These are phyloP conservation scores for Drechslera avenae DNA, from an alignment of 2,329 filamentous ascomycete species.

Conservation along the genomic window DNA sequence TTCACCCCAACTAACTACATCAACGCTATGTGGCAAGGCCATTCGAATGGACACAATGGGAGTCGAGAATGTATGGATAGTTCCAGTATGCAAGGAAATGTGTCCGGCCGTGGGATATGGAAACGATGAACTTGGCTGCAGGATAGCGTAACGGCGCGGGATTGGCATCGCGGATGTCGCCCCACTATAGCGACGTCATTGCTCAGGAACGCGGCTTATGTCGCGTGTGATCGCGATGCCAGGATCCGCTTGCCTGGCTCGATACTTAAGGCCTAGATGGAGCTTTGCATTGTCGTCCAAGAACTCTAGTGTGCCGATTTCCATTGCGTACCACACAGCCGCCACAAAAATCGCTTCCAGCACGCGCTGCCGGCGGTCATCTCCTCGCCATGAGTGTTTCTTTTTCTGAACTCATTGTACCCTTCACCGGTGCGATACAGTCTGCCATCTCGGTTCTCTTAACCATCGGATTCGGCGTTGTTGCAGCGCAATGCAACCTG, in stretches of 20 bases:
- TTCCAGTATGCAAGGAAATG: too few relatives aligned
- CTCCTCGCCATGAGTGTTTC: conserved; percentile 28
- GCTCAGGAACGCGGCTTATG: conserved; percentile 12
- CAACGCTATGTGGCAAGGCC: too few relatives aligned
- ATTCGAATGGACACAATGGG: too few relatives aligned
- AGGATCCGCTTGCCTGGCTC: not conserved
- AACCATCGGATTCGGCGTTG: conserved; percentile 59
- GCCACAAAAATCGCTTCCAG: not conserved
- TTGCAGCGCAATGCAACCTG: conserved; percentile 57
- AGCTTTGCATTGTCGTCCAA: not conserved
- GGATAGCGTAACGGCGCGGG: conserved; percentile 12
- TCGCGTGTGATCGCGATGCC: conserved; percentile 11
- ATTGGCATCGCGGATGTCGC: conserved; percentile 9
- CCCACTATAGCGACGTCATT: conserved; percentile 15
- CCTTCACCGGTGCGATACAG: conserved; percentile 60
- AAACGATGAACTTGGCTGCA: not conserved
- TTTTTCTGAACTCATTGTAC: conserved; percentile 42
- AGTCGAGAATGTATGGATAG: too few relatives aligned
- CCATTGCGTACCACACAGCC: not conserved
- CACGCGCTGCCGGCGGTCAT: not conserved
- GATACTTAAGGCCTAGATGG: not conserved
- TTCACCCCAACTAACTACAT: too few relatives aligned
- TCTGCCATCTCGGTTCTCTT: conserved; percentile 61
- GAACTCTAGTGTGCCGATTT: conserved; percentile 1
- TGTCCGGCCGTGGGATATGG: not conserved